Evolutionary conservation across 108 stramenopile genomes (phyloP).

Genomic region (Skeletonema potamos): DNA sequence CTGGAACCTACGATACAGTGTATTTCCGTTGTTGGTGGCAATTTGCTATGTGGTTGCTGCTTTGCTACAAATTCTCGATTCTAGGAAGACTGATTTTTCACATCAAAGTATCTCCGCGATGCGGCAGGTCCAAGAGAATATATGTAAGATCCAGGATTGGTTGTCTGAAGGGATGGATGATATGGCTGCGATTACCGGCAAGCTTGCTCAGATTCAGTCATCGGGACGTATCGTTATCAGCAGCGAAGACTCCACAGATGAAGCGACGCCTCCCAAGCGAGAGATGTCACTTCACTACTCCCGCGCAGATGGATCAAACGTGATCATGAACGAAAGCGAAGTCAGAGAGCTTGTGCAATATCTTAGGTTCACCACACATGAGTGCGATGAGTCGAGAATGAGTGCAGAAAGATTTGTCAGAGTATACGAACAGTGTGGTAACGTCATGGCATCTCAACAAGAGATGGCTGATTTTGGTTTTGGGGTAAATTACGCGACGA

Average conservation of each 20-base stretch:
- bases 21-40: slow-evolving; percentile 16
- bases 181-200: slow-evolving; percentile 15
- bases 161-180: slow-evolving; percentile 37
- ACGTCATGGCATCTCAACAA: background rate
- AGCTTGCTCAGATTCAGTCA: slow-evolving; percentile 11
- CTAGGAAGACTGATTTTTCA: background rate
- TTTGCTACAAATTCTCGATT: slow-evolving; percentile 1
- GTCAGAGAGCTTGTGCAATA: slow-evolving; percentile 12
- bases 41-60: background rate
- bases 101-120: slow-evolving; percentile 5
- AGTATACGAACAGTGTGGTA: background rate
- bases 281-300: background rate
- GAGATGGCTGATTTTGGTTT: slow-evolving; percentile 7
- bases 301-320: background rate
- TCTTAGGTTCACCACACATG: slow-evolving; percentile 16
- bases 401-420: background rate
- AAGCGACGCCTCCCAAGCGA: background rate
- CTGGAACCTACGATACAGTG: slow-evolving; percentile 14
- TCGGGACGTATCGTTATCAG: slow-evolving; percentile 5
- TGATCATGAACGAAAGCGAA: slow-evolving; percentile 9
- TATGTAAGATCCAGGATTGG: slow-evolving; percentile 34
- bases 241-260: background rate
- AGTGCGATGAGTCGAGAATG: background rate
- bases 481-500: background rate
- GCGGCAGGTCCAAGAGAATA: slow-evolving; percentile 19